Base-by-base conservation (phyloP, 768 basidiomycete species). In the Tulasnella sp. region DNA sequence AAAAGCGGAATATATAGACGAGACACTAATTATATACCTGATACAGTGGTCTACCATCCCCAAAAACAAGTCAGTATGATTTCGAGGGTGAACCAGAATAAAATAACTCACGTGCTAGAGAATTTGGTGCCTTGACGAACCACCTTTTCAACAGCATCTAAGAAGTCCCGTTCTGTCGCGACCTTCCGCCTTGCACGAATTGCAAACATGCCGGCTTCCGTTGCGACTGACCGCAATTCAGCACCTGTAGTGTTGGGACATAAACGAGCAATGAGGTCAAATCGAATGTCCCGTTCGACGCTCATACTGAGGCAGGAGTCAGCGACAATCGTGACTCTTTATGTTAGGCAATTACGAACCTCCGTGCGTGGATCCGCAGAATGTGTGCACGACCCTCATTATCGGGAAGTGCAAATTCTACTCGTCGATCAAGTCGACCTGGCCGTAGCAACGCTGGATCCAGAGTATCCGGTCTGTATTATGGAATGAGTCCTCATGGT, bases 201-300 rank as follows among this genome's bases (percentile, higher is more conserved):
- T 1, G 95, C 93, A 67, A 93, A 99, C 95, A 99, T 98, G n/a
- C 95, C 95, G 42, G 95, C 95, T 83, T 99, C 93, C 7, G 93
- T 99, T 13, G 92, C 91, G 6, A 99, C 95, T 22, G 88, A 90
- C 41, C 92, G 81, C 53, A 99, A 67, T 67, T 99, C 95, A n/a
- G 95, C 95, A 53, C 95, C 95, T 9, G 95, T 96, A 12, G 95
- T 92, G 65, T 95, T 95, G 19, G 95, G 95, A 65, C 95, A 99
- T 53, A 99, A 67, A 32, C 95, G 81, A 9, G 92, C 92, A 63
- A 99, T 92, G 37, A 99, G 78, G 63, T 96, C 92, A 64, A 91
- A 99, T 43, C 95, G 88, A 62, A 99, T 98, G 60, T 92, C 85
- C 53, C 91, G 76, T 65, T 96, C 93, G 37, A 90, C 88, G 55